A percentile compares a stretch with the other conserved stretches of the same genome.
Conservation (phyloP, 371 early-diverging fungal genomes). For the Spiromyces aspiralis region DNA sequence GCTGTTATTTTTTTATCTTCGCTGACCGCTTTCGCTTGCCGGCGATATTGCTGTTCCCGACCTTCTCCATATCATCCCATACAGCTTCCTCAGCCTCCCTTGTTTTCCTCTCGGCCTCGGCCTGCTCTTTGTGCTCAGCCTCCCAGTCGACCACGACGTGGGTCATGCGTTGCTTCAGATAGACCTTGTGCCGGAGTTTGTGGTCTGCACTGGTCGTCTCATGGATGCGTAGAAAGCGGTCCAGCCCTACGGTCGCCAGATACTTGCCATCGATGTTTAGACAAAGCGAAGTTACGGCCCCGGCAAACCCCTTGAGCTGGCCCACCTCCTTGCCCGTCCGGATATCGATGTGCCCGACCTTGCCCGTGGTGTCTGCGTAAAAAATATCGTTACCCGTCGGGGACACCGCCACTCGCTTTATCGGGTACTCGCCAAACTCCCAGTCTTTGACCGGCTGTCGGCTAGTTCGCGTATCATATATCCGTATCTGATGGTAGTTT, state of each 20-base stretch:
- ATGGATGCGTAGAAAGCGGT: constrained; percentile 61
- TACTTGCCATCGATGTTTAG: constrained; percentile 17
- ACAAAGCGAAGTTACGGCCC: constrained; percentile 43
- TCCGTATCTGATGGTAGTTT: constrained; percentile 58
- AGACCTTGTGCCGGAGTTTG: constrained; percentile 44
- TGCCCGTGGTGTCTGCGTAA: constrained; percentile 59
- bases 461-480: constrained; percentile 56
- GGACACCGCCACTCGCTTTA: constrained; percentile 33
- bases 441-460: constrained; percentile 50
- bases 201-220: constrained; percentile 40
- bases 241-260: constrained; percentile 53
- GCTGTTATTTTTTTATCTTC: too few species aligned
- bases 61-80: constrained; percentile 8
- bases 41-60: too few species aligned
- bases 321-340: constrained; percentile 35
- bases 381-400: constrained; percentile 39
- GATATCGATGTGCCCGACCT: constrained; percentile 46
- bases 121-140: not conserved
- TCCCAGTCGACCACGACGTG: constrained; percentile 18
- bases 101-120: not conserved
- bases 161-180: constrained; percentile 65
- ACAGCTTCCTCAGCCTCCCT: too few species aligned
- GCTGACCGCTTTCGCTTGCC: too few species aligned
- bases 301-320: constrained; percentile 44
- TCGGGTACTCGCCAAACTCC: constrained; percentile 49